Base-by-base conservation (phyloP, 2,329 filamentous ascomycete genomes). In the Dactylellina cionopaga region DNA sequence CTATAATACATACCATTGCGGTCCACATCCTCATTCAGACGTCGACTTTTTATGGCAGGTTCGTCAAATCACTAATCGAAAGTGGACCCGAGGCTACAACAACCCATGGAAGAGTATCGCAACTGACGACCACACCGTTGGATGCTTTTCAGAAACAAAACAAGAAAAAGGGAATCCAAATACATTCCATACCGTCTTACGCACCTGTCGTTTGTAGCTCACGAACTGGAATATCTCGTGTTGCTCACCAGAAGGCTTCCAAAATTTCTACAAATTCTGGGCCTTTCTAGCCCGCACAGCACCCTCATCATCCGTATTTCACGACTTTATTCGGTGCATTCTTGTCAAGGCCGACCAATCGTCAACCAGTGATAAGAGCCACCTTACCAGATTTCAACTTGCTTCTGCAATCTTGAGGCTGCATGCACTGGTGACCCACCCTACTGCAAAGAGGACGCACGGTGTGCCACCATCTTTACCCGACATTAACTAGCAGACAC, bases 331-430 rank as follows among this genome's bases (percentile, higher is more conserved):
- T 65, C 31, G 41, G 51, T 47, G 31, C 27, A 56, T 58, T 49
- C 24, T 27, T 17, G 33, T 47, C 22, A 47, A 31, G 35, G 17
- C 44, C 41, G 31, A 27, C 65, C 65, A 70, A 70, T 70, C 65
- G 65, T 41, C 65, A 41, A 41, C 41, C n/a, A 41, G 55, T 27
- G 62, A 66, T 62, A 54, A 62, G 65, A 60, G 49, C 65, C 65
- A 52, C 52, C 29, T 51, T 68, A 39, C 47, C 59, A 64, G 59
- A 25, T 55, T 44, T 22, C 41, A 62, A n/a, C 47, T 35, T 19
- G 37, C 29, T 66, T 52, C 35, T 43, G 63, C 44, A 58, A 69
- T 55, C 43, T 35, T 49, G 35, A 69, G 62, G 46, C 47, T 62
- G 55, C 55, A 60, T 43, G 25, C 58, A 33, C 43, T 56, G 19